A percentile compares a stretch with the other conserved stretches of the same genome.
These are phyloP conservation scores for Sanguinoderma infundibulare DNA, from an alignment of 1,284 basidiomycete species.

Conservation along the genomic window DNA sequence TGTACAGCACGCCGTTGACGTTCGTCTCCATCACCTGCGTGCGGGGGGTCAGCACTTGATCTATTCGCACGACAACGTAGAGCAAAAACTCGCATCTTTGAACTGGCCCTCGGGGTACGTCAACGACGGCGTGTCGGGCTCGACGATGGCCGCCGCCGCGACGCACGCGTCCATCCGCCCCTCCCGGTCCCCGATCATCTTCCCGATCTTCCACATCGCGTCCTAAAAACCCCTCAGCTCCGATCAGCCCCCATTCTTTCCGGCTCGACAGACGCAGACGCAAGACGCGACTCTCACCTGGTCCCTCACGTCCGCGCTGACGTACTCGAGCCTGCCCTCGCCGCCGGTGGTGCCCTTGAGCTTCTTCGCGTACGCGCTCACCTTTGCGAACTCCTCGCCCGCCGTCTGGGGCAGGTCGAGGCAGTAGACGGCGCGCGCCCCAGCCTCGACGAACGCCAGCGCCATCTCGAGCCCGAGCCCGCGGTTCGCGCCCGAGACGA, in stretches of 20 bases:
- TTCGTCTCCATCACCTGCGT: conserved; percentile 74
- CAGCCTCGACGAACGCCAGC: conserved; percentile 75
- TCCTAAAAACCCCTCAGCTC: conserved; percentile 24
- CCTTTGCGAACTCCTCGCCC: conserved; percentile 66
- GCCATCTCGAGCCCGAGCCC: conserved; percentile 87
- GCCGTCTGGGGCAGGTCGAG: conserved; percentile 72
- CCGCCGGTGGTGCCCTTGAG: conserved; percentile 47
- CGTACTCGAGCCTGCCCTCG: conserved; percentile 62
- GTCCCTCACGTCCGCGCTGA: conserved; percentile 64
- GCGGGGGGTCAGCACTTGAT: not conserved
- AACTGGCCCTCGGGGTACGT: conserved; percentile 74
- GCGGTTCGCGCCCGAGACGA: conserved; percentile 80
- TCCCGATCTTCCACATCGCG: conserved; percentile 55
- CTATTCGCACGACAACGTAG: not conserved
- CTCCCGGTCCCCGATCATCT: conserved; percentile 65
- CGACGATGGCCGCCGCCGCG: conserved; percentile 59
- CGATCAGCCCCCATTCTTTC: no score
- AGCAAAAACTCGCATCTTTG: conserved; percentile 49
- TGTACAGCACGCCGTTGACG: conserved; percentile 75
- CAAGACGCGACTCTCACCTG: no score
- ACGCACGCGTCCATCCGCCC: conserved; percentile 75
- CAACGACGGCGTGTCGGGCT: conserved; percentile 65
- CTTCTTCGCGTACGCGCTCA: conserved; percentile 45
- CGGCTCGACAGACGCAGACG: no score
- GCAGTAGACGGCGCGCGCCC: conserved; percentile 77